Evolutionary conservation across 306 rosid species (phyloP), one percentile per base, ranked within the genome.

Genomic region (Prunus mira): DNA sequence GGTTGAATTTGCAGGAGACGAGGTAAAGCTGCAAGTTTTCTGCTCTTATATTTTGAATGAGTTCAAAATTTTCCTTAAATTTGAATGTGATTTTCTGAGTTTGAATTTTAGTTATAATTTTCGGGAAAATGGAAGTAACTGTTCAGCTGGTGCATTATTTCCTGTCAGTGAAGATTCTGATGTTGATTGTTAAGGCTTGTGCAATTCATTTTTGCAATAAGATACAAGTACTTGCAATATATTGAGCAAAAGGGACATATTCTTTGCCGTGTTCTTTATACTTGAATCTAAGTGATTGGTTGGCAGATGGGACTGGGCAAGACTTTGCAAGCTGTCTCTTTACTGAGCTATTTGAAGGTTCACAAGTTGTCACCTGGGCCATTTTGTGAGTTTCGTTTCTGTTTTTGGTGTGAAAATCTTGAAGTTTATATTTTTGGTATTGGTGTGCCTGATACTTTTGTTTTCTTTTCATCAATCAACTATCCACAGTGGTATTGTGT

Each of bases 231-330:
- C 22, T 49, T 69, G 43, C 15, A 12, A 24, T 12, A 28, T 5
- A 18, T 50, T 51, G 11, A 69, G 74, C n/a, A 50, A 20, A 52
- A 28, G 19, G 15, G 24, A 50, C 10, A 9, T 25, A 24, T 25
- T 24, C 6, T 51, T 6, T 5, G 43, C 25, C 34, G 30, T 79
- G 8, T 74, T 67, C 45, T 57, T 72, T 58, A 28, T 85, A 27
- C 76, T 78, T 80, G 55, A 68, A 73, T 78, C 51, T 68, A 46
- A 74, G 46, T 69, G 74, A 80, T 56, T 78, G 25, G 43, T 81
- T 79, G 70, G 78, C 93, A 94, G 98, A 94, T 94, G 98, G 98
- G 98, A 77, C 84, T 94, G 47, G 97, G 98, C 56, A 94, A 94
- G 96, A 94, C 98, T 46, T 71, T 94, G 85, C 98, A 94, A 77